phyloP scores from a whole-genome alignment of 1,284 basidiomycete species.

The Gymnopus androsaceus region DNA sequence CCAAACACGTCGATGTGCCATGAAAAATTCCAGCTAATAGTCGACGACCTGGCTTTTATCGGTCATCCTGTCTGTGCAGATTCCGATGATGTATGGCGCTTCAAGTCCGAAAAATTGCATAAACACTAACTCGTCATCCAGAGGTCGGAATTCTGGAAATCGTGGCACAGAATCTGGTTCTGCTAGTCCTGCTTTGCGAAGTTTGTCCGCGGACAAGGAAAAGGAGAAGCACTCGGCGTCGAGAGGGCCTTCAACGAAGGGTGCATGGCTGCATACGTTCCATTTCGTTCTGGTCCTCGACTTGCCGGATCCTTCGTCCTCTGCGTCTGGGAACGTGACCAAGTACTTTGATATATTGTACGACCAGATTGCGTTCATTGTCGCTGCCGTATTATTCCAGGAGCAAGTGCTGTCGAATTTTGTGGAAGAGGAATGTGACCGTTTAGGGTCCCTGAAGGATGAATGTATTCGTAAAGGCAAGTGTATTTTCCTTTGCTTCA shows the following conservation, averaged over 20 bases:
- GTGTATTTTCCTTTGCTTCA: constrained; percentile 9
- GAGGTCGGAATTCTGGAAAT: constrained; percentile 58
- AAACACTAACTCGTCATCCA: constrained; percentile 37
- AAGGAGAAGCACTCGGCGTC: constrained; percentile 13
- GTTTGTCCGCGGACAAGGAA: constrained; percentile 35
- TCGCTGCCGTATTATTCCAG: constrained; percentile 86
- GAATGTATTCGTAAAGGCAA: constrained; percentile 62
- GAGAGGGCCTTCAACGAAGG: constrained; percentile 17
- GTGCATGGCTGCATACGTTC: constrained; percentile 75
- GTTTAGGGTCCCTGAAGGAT: constrained; percentile 70
- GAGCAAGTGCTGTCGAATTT: constrained; percentile 84
- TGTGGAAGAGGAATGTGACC: constrained; percentile 77
- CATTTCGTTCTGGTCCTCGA: constrained; percentile 89
- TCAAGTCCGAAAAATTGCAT: constrained; percentile 61
- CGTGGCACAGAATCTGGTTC: constrained; percentile 33
- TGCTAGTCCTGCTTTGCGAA: constrained; percentile 32
- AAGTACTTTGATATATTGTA: constrained; percentile 86
- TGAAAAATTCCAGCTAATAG: constrained; percentile 90
- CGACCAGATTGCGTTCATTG: constrained; percentile 82
- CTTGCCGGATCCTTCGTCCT: constrained; percentile 84
- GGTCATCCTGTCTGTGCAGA: constrained; percentile 91
- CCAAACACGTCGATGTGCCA: constrained; percentile 84
- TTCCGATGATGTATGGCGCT: constrained; percentile 72
- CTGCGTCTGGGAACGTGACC: constrained; percentile 70
- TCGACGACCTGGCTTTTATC: constrained; percentile 93